Percentiles rank a stretch among this genome's conserved stretches.
Evolutionary conservation across 2,329 filamentous ascomycete species (phyloP).

Genomic region (Lachnellula suecica): DNA sequence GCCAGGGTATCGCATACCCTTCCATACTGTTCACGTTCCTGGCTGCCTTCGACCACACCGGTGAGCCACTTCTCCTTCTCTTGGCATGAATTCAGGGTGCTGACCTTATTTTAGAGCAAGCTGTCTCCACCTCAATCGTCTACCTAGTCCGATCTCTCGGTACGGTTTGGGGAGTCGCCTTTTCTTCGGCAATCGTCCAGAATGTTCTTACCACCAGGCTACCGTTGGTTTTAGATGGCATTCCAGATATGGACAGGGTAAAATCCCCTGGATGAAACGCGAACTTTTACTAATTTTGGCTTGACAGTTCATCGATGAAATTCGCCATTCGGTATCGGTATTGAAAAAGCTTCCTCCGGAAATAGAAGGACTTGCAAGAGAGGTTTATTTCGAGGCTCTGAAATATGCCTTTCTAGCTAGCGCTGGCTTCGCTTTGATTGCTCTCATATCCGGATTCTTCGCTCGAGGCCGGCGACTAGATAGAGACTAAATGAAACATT

Average conservation of each 20-base stretch:
- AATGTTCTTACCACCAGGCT: constrained; percentile 57
- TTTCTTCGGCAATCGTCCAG: constrained; percentile 62
- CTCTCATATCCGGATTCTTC: constrained; percentile 47
- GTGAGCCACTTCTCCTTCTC: constrained; percentile 36
- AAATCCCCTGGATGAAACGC: neutral
- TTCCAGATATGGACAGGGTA: constrained; percentile 47
- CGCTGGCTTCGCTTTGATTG: constrained; percentile 49
- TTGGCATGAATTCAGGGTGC: neutral
- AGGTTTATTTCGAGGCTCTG: constrained; percentile 61
- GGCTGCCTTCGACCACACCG: constrained; percentile 60
- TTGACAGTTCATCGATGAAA: constrained; percentile 56
- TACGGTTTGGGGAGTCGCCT: constrained; percentile 63
- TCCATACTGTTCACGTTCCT: constrained; percentile 60
- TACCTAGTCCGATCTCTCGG: constrained; percentile 64
- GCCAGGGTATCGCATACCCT: constrained; percentile 60
- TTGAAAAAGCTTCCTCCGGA: constrained; percentile 55
- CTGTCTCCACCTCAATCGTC: constrained; percentile 60
- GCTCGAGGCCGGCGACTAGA: constrained; percentile 28
- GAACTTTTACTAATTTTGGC: constrained; percentile 24
- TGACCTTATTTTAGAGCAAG: constrained; percentile 53
- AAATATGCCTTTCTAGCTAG: constrained; percentile 55
- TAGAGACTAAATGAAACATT: constrained; percentile 8
- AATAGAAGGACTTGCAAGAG: constrained; percentile 52
- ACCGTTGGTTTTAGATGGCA: constrained; percentile 50
- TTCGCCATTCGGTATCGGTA: constrained; percentile 59